Evolutionary conservation across 2,329 filamentous ascomycete species (phyloP), one percentile per base, ranked within the genome.

Genomic region (Chrysosporium queenslandicum): DNA sequence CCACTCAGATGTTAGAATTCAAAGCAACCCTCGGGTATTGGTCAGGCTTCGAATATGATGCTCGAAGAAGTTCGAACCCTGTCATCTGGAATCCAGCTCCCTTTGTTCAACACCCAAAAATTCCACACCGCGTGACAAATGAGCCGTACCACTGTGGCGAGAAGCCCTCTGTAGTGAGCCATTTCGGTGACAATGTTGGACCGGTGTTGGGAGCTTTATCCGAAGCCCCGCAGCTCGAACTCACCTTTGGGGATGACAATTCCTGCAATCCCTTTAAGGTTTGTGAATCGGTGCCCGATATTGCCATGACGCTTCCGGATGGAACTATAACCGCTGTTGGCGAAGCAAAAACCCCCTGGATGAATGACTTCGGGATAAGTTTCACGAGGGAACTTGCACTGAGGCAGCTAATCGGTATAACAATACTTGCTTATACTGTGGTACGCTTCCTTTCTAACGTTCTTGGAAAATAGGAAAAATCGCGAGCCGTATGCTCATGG

Each of bases 321-420:
- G 21, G 20, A 6, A 5, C 16, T 2, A 3, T 36, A 14, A 14
- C n/a, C 1, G 14, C 14, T 18, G 11, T 52, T 37, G 50, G 50
- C 4, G 41, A 46, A 46, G 34, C 23, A 14, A 46, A 52, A 18
- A 47, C 50, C 3, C 50, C 50, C 1, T 52, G 50, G 50, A 30
- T 6, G 6, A 27, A 46, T 30, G 2, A 40, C 2, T 32, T 46
- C 4, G 9, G 7, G 11, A 2, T 4, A 4, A 2, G 4, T 3
- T 30, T 29, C 2, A 4, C 4, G 2, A 3, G 6, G 2, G 25
- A 46, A 20, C 4, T 2, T 3, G 7, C 16, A 16, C 9, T 32
- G 9, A 29, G 42, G 12, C 23, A 16, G 3, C 2, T 2, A 11
- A 5, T 46, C 5, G 42, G 42, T 46, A 32, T 30, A 25, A 46